These are phyloP conservation scores for Plasmopara halstedii DNA, from an alignment of 352 stramenopile species.

Conservation along the genomic window DNA sequence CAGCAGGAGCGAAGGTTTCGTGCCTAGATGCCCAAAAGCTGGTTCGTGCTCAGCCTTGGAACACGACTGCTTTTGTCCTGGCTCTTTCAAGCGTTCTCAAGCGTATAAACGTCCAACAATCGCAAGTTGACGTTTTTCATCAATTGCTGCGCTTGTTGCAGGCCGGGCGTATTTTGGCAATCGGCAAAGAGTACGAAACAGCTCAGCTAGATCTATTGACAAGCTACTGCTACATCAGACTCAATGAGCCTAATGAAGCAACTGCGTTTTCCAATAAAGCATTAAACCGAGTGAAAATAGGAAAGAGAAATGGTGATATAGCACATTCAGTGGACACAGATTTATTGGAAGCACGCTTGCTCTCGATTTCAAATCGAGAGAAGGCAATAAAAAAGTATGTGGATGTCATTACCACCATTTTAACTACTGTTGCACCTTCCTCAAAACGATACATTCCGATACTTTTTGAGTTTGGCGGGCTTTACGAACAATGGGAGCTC, in stretches of 20 bases:
- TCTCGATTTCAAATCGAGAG: conserved; percentile 14
- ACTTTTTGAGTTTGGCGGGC: conserved; percentile 46
- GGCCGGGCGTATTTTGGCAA: conserved; percentile 25
- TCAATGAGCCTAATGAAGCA: conserved; percentile 17
- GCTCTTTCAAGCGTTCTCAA: conserved; percentile 46
- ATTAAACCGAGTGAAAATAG: conserved; percentile 17
- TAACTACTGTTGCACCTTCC: conserved; percentile 1
- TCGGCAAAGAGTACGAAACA: conserved; percentile 10
- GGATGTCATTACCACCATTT: conserved; percentile 11
- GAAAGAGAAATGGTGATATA: conserved; percentile 1
- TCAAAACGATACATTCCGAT: conserved; percentile 27
- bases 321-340: conserved; percentile 5
- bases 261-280: conserved; percentile 12
- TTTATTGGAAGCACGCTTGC: conserved; percentile 45
- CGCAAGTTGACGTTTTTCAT: conserved; percentile 8
- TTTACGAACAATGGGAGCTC: conserved; percentile 41
- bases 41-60: conserved; percentile 53
- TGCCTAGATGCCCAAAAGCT: conserved; percentile 41
- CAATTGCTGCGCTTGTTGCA: conserved; percentile 32
- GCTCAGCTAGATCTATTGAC: conserved; percentile 31
- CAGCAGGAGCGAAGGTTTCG: conserved; percentile 8
- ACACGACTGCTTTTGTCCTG: conserved; percentile 43
- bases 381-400: conserved; percentile 33
- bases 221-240: conserved; percentile 35
- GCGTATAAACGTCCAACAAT: conserved; percentile 15